Conservation (phyloP, 2,329 filamentous ascomycete species). For the Colletotrichum tropicale region DNA sequence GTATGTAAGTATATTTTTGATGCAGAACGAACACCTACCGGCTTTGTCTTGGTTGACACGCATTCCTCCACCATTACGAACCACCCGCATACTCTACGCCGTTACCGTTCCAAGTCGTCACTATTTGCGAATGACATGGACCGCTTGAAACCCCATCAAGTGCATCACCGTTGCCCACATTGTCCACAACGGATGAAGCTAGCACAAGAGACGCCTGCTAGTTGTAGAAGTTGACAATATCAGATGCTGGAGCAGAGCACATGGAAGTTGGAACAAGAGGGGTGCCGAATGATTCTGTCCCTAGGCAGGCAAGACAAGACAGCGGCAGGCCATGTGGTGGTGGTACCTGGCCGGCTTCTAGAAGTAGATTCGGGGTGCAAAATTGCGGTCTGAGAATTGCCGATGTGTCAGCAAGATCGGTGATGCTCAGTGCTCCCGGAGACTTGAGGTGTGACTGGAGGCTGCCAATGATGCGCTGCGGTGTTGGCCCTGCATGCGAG, state of each 20-base stretch:
- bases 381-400: not conserved
- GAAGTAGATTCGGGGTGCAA: not conserved
- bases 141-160: not conserved
- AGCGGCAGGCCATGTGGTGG: not conserved
- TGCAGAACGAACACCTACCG: not conserved
- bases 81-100: not conserved
- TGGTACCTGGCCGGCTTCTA: not conserved
- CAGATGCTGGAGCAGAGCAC: not conserved
- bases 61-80: constrained; percentile 10
- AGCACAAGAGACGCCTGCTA: not conserved
- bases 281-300: not conserved
- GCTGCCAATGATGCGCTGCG: not conserved
- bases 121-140: not conserved
- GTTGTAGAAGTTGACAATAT: not conserved
- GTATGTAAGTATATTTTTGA: not conserved
- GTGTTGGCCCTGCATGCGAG: not conserved
- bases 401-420: not conserved
- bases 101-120: not conserved
- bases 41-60: not conserved
- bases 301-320: not conserved
- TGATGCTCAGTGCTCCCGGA: not conserved
- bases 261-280: not conserved
- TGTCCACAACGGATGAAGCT: not conserved
- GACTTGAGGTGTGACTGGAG: not conserved
- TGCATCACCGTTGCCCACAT: not conserved